Evolutionary conservation across 1,284 basidiomycete species (phyloP), one percentile per base, ranked within the genome.

Genomic region (Singerocomus rubriflavus): DNA sequence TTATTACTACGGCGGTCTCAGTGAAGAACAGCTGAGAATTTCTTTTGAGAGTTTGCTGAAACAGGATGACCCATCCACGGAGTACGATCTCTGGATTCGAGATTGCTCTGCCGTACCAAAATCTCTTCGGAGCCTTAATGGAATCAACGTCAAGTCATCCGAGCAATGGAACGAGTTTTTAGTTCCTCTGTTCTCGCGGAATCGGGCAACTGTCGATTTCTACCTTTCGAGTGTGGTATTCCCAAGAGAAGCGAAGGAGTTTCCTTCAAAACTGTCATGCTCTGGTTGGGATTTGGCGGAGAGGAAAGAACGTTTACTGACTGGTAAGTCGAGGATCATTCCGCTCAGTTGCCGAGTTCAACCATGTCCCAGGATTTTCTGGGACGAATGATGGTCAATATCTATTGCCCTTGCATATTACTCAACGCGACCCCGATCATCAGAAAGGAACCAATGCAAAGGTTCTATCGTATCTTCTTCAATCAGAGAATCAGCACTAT

Each of bases 261-360:
- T 77, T 52, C 67, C 66, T 0, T 51, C 60, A 27, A 79, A 77
- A 53, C 56, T 80, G 1, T 57, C 70, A 1, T 73, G 72, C 0
- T 77, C 74, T 12, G 72, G 71, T 0, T 81, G 79, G 78, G 79
- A 81, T 63, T 62, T 81, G 17, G 76, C 73, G 0, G 71, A 73
- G 51, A 49, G 47, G 3, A 39, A 40, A 1, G 40, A 49, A 2
- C 21, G 16, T 0, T 26, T 33, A 3, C 44, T 44, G 12, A 56
- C 55, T 0, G 55, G 55, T 46, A 35, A 26, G 40, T 10, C 5
- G 5, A 2, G 12, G 6, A 6, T 29, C 10, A 6, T 34, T 8
- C 3, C 7, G 10, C 6, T 30, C 29, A 30, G 11, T 14, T 5
- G 3, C 17, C 17, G 8, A 3, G 4, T 10, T 50, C 8, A 53